These are phyloP conservation scores for Candolleomyces efflorescens DNA, from an alignment of 768 basidiomycete species.

Conservation along the genomic window DNA sequence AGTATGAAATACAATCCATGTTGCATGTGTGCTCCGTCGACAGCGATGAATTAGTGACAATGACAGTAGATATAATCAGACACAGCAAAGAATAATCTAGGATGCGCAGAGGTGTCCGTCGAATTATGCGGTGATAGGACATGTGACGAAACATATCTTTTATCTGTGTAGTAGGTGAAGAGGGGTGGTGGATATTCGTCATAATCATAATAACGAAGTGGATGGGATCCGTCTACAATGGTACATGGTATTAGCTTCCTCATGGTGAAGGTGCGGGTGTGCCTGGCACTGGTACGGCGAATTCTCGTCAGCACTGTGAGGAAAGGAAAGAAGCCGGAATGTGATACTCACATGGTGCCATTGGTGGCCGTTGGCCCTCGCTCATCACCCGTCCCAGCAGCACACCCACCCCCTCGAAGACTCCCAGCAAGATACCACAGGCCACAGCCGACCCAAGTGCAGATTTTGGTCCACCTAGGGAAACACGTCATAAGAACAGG, in stretches of 20 bases:
- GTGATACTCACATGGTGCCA: conserved; percentile 62
- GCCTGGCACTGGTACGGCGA: neutral
- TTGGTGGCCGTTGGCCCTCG: conserved; percentile 74
- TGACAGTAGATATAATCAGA: neutral
- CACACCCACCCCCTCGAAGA: conserved; percentile 94
- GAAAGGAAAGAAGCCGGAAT: conserved; percentile 12
- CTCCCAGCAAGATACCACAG: conserved; percentile 93
- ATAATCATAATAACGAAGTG: neutral
- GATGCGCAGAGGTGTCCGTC: conserved; percentile 1
- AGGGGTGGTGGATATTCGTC: conserved; percentile 8
- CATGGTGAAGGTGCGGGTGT: conserved; percentile 7
- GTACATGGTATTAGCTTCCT: neutral
- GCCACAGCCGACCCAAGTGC: conserved; percentile 91
- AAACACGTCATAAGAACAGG: conserved; percentile 5
- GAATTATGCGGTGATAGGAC: conserved; percentile 6
- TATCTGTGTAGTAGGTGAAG: conserved; percentile 2
- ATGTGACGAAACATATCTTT: conserved; percentile 3
- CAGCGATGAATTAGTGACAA: conserved; percentile 4
- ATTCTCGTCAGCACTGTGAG: neutral
- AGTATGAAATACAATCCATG: conserved; percentile 1
- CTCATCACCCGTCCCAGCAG: conserved; percentile 86
- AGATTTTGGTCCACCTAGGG: conserved; percentile 83
- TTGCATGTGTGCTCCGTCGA: neutral
- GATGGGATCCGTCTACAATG: conserved; percentile 5
- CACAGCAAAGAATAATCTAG: neutral